A percentile compares a stretch with the other conserved stretches of the same genome.
phyloP scores from a whole-genome alignment of 2,329 filamentous ascomycete genomes.

The Aspergillus sp. region DNA sequence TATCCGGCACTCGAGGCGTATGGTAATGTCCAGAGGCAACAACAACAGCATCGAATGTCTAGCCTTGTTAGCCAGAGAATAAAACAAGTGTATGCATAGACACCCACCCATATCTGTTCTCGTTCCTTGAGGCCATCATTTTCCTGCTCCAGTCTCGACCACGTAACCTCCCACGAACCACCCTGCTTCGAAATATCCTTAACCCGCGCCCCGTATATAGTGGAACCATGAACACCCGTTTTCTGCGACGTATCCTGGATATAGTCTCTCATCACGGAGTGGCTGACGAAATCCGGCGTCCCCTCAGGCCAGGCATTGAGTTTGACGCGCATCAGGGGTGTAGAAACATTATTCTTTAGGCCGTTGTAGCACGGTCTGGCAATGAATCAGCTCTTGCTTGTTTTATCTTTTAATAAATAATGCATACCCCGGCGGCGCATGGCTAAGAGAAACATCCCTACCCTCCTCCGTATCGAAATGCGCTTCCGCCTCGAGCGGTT shows the following conservation, averaged over 20 bases:
- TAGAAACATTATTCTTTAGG: slow-evolving; percentile 55
- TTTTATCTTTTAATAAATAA: not conserved
- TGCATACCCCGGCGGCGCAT: slow-evolving; percentile 53
- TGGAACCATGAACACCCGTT: slow-evolving; percentile 52
- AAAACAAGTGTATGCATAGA: not conserved
- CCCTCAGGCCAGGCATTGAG: slow-evolving; percentile 58
- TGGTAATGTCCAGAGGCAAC: slow-evolving; percentile 59
- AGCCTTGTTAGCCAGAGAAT: not conserved
- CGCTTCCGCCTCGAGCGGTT: slow-evolving; percentile 17
- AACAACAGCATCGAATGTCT: slow-evolving; percentile 51
- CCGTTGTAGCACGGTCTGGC: slow-evolving; percentile 53
- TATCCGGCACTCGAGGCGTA: slow-evolving; percentile 50
- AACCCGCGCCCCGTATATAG: slow-evolving; percentile 61
- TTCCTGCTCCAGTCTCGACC: slow-evolving; percentile 42
- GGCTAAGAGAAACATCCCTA: slow-evolving; percentile 23
- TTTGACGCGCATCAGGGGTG: slow-evolving; percentile 50
- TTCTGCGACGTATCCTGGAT: slow-evolving; percentile 58
- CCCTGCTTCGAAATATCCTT: slow-evolving; percentile 50
- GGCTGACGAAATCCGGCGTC: slow-evolving; percentile 60
- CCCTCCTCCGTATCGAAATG: not conserved
- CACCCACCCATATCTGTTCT: slow-evolving; percentile 13
- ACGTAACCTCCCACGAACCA: slow-evolving; percentile 53
- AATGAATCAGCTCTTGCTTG: not conserved
- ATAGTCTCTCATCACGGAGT: slow-evolving; percentile 58
- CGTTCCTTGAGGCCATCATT: not conserved